Evolutionary conservation across 108 stramenopile genomes (phyloP), one percentile per base, ranked within the genome.

Genomic region (Fragilaria radians): DNA sequence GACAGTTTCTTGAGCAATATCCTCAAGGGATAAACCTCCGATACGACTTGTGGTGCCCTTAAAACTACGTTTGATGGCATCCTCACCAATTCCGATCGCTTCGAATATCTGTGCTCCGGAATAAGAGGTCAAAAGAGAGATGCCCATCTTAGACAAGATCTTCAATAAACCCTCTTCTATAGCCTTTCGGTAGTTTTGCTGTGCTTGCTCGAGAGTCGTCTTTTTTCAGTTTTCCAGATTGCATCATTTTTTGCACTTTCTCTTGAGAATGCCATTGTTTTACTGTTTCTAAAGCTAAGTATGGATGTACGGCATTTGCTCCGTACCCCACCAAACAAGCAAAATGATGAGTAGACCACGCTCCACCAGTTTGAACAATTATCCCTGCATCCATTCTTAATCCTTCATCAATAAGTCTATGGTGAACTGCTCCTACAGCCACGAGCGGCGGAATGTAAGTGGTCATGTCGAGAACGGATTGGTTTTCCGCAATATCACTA

Each of bases 61-160:
- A 82, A 97, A 97, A 79, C 89, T 80, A 31, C 69, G 65, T 21
- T 80, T 78, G 46, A 98, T 87, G 32, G 95, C 83, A 42, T 95
- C 93, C 36, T 86, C 81, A 14, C 83, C 78, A 34, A 98, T 72
- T 33, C 97, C 97, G 53, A 98, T 77, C 25, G 93, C 93, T 68
- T 98, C 97, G 54, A 98, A 98, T 53, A 96, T 95, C 78, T 96
- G 95, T 9, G 95, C 95, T 28, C 95, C 95, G 23, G 86, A 74
- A 66, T 96, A 96, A 1, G 90, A 92, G 22, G 93, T 78, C n/a
- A 96, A 78, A 7, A 94, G 71, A n/a, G 84, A 85, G 63, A 96
- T 96, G 48, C 95, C 95, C 82, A 96, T 96, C 76, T 96, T 96
- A 32, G 86, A 88, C 67, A 96, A 73, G 62, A 95, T 93, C 77